Base-by-base conservation (phyloP, 192 early-diverging fungal genomes). In the Coemansia sp. region DNA sequence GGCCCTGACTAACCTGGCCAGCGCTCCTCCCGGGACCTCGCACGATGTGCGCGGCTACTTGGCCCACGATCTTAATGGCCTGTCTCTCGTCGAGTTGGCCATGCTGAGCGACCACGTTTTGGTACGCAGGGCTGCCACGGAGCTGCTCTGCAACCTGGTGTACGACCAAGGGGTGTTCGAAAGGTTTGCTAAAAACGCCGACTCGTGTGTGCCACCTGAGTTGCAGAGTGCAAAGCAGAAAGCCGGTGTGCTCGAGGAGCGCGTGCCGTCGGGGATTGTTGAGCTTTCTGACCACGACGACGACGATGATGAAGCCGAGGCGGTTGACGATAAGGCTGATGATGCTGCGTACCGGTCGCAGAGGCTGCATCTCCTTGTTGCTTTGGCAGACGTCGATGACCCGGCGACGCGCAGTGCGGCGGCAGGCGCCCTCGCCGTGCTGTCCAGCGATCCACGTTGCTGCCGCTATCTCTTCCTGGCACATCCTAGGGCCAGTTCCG, bases 131-230 rank as follows among this genome's bases (percentile, higher is more conserved):
- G 94, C 94, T 1, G 90, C 94, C 1, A 93, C 94, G 0, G 95
- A 98, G 67, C 78, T 87, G 0, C 56, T 96, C 1, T 98, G 95
- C 67, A 98, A 98, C 68, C 87, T 96, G 91, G 89, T 95, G 42
- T 90, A 89, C 68, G 83, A 86, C 54, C 83, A 83, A 17, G 71
- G 69, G 0, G 94, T 98, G 7, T 96, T 91, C 82, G 86, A 87
- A 43, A 53, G 77, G 0, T 98, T 91, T 56, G 87, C 81, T 27
- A 72, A 15, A 3, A 54, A 51, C 27, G 67, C 73, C 0, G 73
- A 76, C 34, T 46, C 49, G 22, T 27, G 51, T n/a, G 57, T 69
- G 15, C 54, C 54, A 1, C 30, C 21, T 8, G 56, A 49, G n/a
- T n/a, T n/a, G n/a, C n/a, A n/a, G 2, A 22, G 25, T 15, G 54